phyloP scores from a whole-genome alignment of 441 rosid species.

The Populus trichocarpa region DNA sequence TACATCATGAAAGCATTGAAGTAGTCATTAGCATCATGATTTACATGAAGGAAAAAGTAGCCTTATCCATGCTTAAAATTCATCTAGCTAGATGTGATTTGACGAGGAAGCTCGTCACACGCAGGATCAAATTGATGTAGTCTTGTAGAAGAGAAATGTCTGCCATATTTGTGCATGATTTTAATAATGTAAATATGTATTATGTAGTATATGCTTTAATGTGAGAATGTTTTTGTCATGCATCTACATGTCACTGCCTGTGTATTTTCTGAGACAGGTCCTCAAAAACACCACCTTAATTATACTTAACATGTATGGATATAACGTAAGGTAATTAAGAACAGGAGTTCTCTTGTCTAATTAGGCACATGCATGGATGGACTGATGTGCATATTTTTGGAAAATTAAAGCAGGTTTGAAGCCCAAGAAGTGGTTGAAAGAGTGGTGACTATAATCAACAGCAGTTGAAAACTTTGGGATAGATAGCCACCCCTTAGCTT shows the following conservation, averaged over 20 bases:
- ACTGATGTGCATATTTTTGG: constrained; percentile 13
- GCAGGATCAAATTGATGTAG: constrained; percentile 10
- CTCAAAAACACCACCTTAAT: background rate
- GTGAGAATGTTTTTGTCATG: background rate
- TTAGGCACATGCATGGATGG: constrained; percentile 16
- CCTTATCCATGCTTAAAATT: background rate
- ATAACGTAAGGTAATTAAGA: background rate
- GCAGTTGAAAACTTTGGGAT: constrained; percentile 29
- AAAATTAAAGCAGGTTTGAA: constrained; percentile 20
- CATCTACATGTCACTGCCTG: background rate
- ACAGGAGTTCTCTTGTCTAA: constrained; percentile 8
- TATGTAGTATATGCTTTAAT: background rate
- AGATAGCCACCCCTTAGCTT: constrained; percentile 27
- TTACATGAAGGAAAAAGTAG: background rate
- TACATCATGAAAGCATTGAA: background rate
- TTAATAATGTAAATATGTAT: background rate
- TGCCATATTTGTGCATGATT: constrained; percentile 16
- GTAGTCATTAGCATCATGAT: background rate
- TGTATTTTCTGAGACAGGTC: background rate
- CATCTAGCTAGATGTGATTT: constrained; percentile 6
- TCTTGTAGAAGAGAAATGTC: constrained; percentile 13
- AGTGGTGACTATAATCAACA: constrained; percentile 25
- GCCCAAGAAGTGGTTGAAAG: constrained; percentile 16
- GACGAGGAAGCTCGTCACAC: constrained; percentile 1
- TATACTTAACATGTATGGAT: background rate